Evolutionary conservation across 1,139 yeast genomes (phyloP).

Genomic region (Geotrichum bryndzae): DNA sequence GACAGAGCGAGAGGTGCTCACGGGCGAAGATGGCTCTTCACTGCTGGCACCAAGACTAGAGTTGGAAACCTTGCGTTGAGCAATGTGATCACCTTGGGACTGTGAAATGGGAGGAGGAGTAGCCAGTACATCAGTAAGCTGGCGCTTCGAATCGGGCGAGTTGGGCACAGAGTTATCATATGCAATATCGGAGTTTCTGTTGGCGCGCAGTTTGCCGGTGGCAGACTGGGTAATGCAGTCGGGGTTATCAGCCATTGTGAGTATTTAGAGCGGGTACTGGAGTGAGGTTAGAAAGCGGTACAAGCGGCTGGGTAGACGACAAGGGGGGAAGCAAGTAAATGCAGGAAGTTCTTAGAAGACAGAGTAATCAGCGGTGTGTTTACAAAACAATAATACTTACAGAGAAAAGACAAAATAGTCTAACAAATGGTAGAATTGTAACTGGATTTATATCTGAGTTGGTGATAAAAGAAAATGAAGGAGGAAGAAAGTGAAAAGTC

Average conservation of each 20-base stretch:
- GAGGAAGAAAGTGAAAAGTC: background rate
- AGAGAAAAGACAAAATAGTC: background rate
- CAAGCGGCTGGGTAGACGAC: background rate
- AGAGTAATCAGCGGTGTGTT: too few relatives aligned
- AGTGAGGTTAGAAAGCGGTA: background rate
- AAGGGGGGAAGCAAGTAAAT: background rate
- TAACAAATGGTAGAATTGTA: background rate
- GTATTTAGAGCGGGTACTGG: background rate
- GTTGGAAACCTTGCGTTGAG: background rate
- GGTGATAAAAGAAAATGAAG: background rate
- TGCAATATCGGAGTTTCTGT: background rate
- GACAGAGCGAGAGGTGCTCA: background rate
- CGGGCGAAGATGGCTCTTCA: slow-evolving; percentile 7
- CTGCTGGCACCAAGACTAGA: slow-evolving; percentile 7
- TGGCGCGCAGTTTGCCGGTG: slow-evolving; percentile 3
- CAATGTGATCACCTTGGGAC: background rate
- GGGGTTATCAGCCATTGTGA: slow-evolving; percentile 2
- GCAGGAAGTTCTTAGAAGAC: too few relatives aligned
- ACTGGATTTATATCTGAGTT: background rate
- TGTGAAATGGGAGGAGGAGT: slow-evolving; percentile 4
- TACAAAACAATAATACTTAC: background rate
- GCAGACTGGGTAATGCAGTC: background rate
- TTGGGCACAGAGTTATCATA: background rate
- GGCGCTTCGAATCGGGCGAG: slow-evolving; percentile 9
- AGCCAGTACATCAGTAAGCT: slow-evolving; percentile 4